A percentile compares a stretch with the other conserved stretches of the same genome.
These are phyloP conservation scores for Kwoniella botswanensis DNA, from an alignment of 768 basidiomycete genomes.

Conservation along the genomic window DNA sequence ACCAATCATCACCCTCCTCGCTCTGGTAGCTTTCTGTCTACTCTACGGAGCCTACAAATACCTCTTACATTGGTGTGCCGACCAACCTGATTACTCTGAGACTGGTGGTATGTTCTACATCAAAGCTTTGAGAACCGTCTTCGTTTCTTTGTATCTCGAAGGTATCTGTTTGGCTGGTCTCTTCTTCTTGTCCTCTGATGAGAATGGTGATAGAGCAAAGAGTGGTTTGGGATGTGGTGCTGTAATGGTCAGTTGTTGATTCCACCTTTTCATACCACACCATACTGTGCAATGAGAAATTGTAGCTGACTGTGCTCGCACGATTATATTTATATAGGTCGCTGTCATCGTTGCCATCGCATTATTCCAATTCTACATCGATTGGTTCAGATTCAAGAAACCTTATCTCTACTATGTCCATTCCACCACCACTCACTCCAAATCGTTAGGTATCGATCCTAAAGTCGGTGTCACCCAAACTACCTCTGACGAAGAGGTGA, in stretches of 20 bases:
- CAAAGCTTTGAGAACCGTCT: constrained; percentile 58
- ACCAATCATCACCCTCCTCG: constrained; percentile 57
- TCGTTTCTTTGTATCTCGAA: constrained; percentile 58
- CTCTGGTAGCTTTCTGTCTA: constrained; percentile 54
- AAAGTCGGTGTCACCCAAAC: constrained; percentile 22
- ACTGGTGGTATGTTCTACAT: constrained; percentile 61
- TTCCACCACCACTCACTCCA: constrained; percentile 34
- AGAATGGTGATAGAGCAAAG: constrained; percentile 41
- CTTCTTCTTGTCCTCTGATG: constrained; percentile 57
- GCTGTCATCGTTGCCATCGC: constrained; percentile 51
- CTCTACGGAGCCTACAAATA: constrained; percentile 58
- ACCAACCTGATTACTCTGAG: constrained; percentile 57
- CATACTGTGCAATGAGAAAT: too few relatives aligned
- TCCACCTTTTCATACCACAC: too few relatives aligned
- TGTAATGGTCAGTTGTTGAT: constrained; percentile 53
- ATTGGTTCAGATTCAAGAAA: constrained; percentile 50
- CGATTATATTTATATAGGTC: too few relatives aligned
- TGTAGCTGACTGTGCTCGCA: too few relatives aligned
- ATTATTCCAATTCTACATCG: constrained; percentile 53
- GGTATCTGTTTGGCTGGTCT: constrained; percentile 57
- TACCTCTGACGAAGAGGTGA: constrained; percentile 27
- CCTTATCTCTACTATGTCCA: constrained; percentile 48
- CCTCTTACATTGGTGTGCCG: constrained; percentile 58
- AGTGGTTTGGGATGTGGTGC: constrained; percentile 56
- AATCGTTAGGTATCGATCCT: constrained; percentile 20